Evolutionary conservation across 148 eudicot species (phyloP).

Genomic region (Beta vulgaris): DNA sequence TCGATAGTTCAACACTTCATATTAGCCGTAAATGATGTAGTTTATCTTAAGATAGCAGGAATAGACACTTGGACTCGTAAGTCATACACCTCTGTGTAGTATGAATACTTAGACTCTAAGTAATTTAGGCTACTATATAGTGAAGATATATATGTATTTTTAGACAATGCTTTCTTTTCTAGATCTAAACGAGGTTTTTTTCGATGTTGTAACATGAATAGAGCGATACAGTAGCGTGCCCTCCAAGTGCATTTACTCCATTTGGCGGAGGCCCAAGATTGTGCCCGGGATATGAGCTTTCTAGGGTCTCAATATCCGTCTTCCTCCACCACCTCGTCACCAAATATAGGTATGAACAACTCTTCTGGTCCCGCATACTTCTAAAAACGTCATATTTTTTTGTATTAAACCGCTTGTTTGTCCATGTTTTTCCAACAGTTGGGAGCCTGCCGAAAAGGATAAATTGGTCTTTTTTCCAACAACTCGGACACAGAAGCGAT

Average conservation of each 20-base stretch:
- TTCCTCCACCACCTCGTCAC: constrained; percentile 93
- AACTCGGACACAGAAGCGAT: constrained; percentile 76
- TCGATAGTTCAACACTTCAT: no score
- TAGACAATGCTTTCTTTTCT: not conserved
- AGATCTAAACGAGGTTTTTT: not conserved
- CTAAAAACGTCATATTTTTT: not conserved
- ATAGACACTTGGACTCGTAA: no score
- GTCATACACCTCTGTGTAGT: no score
- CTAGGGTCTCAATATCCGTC: constrained; percentile 71
- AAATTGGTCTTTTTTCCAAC: constrained; percentile 88
- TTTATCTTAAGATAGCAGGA: no score
- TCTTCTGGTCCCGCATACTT: not conserved
- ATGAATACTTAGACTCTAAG: no score
- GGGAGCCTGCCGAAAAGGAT: constrained; percentile 47
- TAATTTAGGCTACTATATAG: no score
- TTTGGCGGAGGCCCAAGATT: constrained; percentile 97
- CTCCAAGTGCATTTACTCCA: constrained; percentile 57
- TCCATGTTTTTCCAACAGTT: constrained; percentile 23
- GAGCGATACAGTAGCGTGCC: constrained; percentile 43
- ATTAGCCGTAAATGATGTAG: no score
- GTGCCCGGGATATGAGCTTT: constrained; percentile 93
- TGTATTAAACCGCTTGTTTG: not conserved
- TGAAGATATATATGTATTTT: no score
- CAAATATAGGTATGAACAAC: constrained; percentile 56
- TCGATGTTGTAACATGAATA: constrained; percentile 20